Evolutionary conservation across 2,329 filamentous ascomycete species (phyloP).

Genomic region (Monilinia aucupariae): DNA sequence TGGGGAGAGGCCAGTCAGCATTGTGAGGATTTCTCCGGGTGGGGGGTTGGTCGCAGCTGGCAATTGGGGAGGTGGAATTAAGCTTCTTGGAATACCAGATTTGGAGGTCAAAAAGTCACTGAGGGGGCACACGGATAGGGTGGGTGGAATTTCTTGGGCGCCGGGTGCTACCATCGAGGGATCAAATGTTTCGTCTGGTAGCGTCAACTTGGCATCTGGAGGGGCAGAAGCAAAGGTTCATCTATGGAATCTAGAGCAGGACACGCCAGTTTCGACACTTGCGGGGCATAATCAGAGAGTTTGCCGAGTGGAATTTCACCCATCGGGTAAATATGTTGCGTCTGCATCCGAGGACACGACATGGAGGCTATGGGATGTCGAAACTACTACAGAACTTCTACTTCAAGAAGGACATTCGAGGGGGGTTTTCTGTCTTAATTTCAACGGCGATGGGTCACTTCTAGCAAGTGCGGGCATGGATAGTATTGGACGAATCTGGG

Average conservation of each 20-base stretch:
- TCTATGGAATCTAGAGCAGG: slow-evolving; percentile 82
- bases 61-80: slow-evolving; percentile 88
- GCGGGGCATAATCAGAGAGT: slow-evolving; percentile 82
- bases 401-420: slow-evolving; percentile 92
- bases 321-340: slow-evolving; percentile 81
- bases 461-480: slow-evolving; percentile 89
- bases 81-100: slow-evolving; percentile 76
- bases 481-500: slow-evolving; percentile 93
- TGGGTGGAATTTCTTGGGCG: slow-evolving; percentile 87
- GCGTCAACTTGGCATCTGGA: slow-evolving; percentile 82
- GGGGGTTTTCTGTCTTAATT: slow-evolving; percentile 84
- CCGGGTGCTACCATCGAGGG: slow-evolving; percentile 72
- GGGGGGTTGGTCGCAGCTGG: slow-evolving; percentile 80
- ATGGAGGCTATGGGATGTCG: slow-evolving; percentile 93
- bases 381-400: slow-evolving; percentile 75
- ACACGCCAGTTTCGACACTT: slow-evolving; percentile 77
- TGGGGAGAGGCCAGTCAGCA: slow-evolving; percentile 83
- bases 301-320: slow-evolving; percentile 90
- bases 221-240: slow-evolving; percentile 84
- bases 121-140: slow-evolving; percentile 80
- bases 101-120: slow-evolving; percentile 69
- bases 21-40: slow-evolving; percentile 84
- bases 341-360: slow-evolving; percentile 95
- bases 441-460: slow-evolving; percentile 86
- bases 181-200: slow-evolving; percentile 63